Evolutionary conservation across 768 basidiomycete genomes (phyloP), one percentile per base, ranked within the genome.

Genomic region (Russula olivacea): DNA sequence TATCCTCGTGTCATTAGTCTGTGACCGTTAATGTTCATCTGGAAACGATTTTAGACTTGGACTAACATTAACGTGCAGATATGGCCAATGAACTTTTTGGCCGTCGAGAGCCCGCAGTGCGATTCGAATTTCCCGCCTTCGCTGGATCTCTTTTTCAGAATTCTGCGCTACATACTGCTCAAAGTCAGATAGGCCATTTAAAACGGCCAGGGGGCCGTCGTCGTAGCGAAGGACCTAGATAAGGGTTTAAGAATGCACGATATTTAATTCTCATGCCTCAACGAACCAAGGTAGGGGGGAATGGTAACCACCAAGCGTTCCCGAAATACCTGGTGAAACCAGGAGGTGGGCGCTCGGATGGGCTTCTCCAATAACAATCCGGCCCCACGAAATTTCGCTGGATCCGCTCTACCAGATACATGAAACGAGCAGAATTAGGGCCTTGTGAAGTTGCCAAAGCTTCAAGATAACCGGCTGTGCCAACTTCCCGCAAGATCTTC

Each of bases 261-360:
- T 32, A 36, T 41, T 38, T 17, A 32, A 63, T 59, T n/a, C 48
- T 15, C 56, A 30, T 57, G 9, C n/a, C 40, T 11, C 32, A 28
- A 77, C 78, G 58, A 66, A 85, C 86, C 58, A 88, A 74, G 0
- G 85, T 83, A 0, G 88, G 87, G 0, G 89, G 89, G 68, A 92
- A 91, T 3, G 89, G 88, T 32, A 89, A 79, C 81, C 86, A 85
- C 85, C 88, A 90, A 10, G 87, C 83, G 64, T 88, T 87, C 10
- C 89, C 89, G 70, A 90, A 92, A 70, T 76, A 82, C 48, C 77
- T 79, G 3, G 75, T 76, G 59, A 80, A 77, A 0, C 76, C 74
- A 0, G 75, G 72, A 4, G 69, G 66, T 4, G 69, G 54, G 4
- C 66, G 61, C 3, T 72, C 69, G 3, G 68, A 68, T 12, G 77